These are phyloP conservation scores for Pseudogymnoascus sp. DNA, from an alignment of 2,329 filamentous ascomycete genomes.

Conservation along the genomic window DNA sequence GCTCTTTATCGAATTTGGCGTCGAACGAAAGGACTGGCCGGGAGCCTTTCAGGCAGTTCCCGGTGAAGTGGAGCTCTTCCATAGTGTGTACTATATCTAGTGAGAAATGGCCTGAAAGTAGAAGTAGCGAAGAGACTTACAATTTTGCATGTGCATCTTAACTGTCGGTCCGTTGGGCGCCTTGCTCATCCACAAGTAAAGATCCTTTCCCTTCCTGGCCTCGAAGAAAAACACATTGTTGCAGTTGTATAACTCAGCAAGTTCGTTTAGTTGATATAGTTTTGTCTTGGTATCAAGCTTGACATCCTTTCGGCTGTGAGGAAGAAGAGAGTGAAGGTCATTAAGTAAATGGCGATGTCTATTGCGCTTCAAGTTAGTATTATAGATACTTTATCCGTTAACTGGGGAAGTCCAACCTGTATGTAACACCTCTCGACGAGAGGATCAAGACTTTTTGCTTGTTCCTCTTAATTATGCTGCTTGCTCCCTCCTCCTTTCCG, in stretches of 20 bases:
- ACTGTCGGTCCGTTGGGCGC: conserved; percentile 58
- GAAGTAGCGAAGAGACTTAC: conserved; percentile 33
- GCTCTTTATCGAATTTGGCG: conserved; percentile 70
- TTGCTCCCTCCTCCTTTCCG: conserved; percentile 24
- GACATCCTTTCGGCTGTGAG: conserved; percentile 86
- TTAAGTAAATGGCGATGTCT: conserved; percentile 91
- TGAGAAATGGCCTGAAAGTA: neutral
- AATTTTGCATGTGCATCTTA: conserved; percentile 69
- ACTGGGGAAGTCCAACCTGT: conserved; percentile 47
- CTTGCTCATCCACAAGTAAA: conserved; percentile 90
- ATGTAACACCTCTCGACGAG: conserved; percentile 86
- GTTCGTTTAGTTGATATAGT: conserved; percentile 70
- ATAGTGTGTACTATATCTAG: conserved; percentile 71
- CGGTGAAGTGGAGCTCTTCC: conserved; percentile 93
- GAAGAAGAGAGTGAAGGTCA: conserved; percentile 80
- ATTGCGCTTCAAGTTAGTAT: conserved; percentile 13
- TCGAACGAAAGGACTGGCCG: conserved; percentile 90
- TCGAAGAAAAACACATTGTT: conserved; percentile 95
- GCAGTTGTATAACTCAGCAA: conserved; percentile 73
- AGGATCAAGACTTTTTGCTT: conserved; percentile 79
- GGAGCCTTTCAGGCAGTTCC: conserved; percentile 92
- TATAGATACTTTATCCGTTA: neutral
- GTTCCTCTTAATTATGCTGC: conserved; percentile 43
- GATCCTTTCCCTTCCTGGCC: conserved; percentile 84
- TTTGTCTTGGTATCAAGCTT: conserved; percentile 97